Evolutionary conservation across 2,329 filamentous ascomycete species (phyloP).

Genomic region (Cryphonectria naterciae): DNA sequence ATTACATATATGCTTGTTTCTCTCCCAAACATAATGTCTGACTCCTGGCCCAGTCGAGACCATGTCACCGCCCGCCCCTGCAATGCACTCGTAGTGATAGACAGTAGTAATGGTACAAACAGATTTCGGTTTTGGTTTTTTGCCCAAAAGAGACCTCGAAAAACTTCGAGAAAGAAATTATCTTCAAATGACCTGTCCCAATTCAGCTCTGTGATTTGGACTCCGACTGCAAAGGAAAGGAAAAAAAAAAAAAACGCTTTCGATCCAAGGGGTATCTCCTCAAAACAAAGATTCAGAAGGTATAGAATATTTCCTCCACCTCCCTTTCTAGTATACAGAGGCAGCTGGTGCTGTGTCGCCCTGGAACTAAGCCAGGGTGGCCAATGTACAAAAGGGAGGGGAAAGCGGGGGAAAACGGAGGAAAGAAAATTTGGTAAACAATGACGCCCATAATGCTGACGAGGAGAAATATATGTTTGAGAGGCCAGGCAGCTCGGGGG

Average conservation of each 20-base stretch:
- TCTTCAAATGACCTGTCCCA: slow-evolving; percentile 18
- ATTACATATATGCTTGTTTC: slow-evolving; percentile 1
- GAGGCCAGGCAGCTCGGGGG: not conserved
- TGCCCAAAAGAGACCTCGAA: not conserved
- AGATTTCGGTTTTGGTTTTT: not conserved
- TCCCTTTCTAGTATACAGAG: slow-evolving; percentile 12
- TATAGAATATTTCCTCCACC: not conserved
- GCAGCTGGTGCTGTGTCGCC: slow-evolving; percentile 13
- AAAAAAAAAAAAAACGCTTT: slow-evolving; percentile 16
- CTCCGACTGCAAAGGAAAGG: slow-evolving; percentile 20
- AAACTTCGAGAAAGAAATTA: slow-evolving; percentile 8
- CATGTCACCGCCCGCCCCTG: not conserved
- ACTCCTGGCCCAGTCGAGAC: not conserved
- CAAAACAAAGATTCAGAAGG: slow-evolving; percentile 16
- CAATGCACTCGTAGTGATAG: not conserved
- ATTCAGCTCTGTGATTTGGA: slow-evolving; percentile 17
- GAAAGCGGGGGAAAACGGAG: not conserved
- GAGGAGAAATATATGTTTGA: slow-evolving; percentile 2
- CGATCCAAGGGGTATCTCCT: slow-evolving; percentile 28
- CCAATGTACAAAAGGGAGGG: not conserved
- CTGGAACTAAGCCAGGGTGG: slow-evolving; percentile 10
- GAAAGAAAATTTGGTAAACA: not conserved
- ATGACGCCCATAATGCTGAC: slow-evolving; percentile 21
- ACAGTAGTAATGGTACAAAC: slow-evolving; percentile 15
- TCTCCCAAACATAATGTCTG: not conserved